These are phyloP conservation scores for Penicillium cinerascens DNA, from an alignment of 495 filamentous ascomycete species.

Conservation along the genomic window DNA sequence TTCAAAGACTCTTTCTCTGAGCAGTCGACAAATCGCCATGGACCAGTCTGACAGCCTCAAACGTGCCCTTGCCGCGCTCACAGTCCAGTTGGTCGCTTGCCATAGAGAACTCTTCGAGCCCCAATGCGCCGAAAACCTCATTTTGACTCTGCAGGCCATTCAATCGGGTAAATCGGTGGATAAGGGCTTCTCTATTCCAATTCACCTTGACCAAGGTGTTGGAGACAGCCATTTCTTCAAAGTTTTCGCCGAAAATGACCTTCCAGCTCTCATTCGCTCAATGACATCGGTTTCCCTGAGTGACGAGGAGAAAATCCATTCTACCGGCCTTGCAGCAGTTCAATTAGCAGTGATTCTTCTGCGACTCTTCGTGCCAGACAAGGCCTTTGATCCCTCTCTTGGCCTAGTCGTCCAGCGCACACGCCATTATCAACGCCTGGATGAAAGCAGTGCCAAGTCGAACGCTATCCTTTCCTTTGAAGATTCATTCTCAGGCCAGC, in stretches of 20 bases:
- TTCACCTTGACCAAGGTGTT: slow-evolving; percentile 22
- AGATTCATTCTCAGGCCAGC: slow-evolving; percentile 61
- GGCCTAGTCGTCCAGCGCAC: slow-evolving; percentile 67
- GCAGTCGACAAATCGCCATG: slow-evolving; percentile 43
- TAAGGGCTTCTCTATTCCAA: slow-evolving; percentile 9
- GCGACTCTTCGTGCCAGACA: slow-evolving; percentile 79
- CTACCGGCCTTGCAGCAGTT: slow-evolving; percentile 32
- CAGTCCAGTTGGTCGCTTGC: slow-evolving; percentile 44
- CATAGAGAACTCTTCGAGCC: slow-evolving; percentile 40
- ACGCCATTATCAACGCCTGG: slow-evolving; percentile 55
- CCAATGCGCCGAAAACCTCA: slow-evolving; percentile 25
- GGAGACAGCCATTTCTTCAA: slow-evolving; percentile 35
- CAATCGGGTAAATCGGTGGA: slow-evolving; percentile 14
- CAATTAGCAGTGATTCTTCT: slow-evolving; percentile 49
- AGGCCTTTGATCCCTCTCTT: slow-evolving; percentile 80
- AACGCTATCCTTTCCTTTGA: slow-evolving; percentile 63
- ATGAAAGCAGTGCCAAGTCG: slow-evolving; percentile 53
- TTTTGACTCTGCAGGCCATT: slow-evolving; percentile 22
- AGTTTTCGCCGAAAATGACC: slow-evolving; percentile 25
- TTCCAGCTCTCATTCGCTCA: slow-evolving; percentile 32
- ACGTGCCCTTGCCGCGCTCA: slow-evolving; percentile 44
- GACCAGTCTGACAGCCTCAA: slow-evolving; percentile 47
- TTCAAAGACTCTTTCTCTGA: slow-evolving; percentile 49
- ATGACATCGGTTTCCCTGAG: slow-evolving; percentile 13
- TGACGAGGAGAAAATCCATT: slow-evolving; percentile 16